Evolutionary conservation across 768 basidiomycete species (phyloP), one percentile per base, ranked within the genome.

Genomic region (Rhodotorula taiwanensis): DNA sequence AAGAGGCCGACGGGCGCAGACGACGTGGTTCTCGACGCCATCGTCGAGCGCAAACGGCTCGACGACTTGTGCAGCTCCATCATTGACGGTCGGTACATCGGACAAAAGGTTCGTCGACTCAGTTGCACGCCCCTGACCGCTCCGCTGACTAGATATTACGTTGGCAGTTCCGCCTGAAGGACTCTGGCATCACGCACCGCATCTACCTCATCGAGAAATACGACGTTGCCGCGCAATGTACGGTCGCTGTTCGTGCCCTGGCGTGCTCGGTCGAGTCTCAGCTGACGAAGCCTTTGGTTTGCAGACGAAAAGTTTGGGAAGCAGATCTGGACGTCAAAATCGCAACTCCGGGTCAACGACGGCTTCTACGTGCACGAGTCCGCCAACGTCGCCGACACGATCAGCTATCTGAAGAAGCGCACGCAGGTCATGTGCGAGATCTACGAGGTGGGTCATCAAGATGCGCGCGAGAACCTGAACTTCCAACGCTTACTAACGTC

Each of bases 11-110:
- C 71, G 66, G 41, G 75, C 63, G 72, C 74, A 51, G 72, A 75
- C 31, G 78, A 79, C 53, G 75, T 75, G 60, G 78, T 79, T 16
- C 60, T 79, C 47, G 78, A 79, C 55, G 79, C 75, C 56, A 76
- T 79, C 18, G 74, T 76, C 14, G 79, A 79, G 73, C 64, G 79
- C 55, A 79, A 79, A 66, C 48, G 78, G 45, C 57, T 78, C 30
- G 78, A 79, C 53, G 78, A 79, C 70, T 55, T 79, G 45, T 73
- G 74, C 31, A 47, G 25, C 23, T 76, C 75, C 48, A 76, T 79
- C 59, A 69, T 64, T 47, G 79, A 79, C 56, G 77, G 76, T 15
- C 60, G 78, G 50, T 76, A 76, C 55, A 65, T 68, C 42, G 75
- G 75, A 59, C 76, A 79, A 68, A 76, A 78, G 70, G 76, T 77